Conservation (phyloP, 352 stramenopile species). For the Globisporangium ultimum region DNA sequence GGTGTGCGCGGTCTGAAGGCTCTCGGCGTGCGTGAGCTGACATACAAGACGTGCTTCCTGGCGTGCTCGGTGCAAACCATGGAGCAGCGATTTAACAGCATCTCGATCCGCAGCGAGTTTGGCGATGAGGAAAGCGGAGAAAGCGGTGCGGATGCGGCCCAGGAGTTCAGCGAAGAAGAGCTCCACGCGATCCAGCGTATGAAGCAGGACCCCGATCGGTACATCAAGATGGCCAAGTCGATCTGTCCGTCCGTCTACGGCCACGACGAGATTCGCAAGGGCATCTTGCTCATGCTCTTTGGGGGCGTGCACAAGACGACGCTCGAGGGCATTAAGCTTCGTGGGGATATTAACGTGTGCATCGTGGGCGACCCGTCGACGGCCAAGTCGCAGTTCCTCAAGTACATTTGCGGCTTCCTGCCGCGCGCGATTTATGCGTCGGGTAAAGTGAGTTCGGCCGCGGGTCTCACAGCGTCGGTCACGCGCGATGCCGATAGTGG, state of each 20-base stretch:
- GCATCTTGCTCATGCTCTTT: constrained; percentile 98
- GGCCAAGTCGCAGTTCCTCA: constrained; percentile 99
- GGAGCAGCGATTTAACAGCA: constrained; percentile 85
- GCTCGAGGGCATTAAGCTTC: constrained; percentile 95
- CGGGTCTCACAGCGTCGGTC: constrained; percentile 97
- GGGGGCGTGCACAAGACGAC: constrained; percentile 98
- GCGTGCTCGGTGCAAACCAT: constrained; percentile 93
- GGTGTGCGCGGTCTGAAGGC: constrained; percentile 94
- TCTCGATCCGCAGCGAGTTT: constrained; percentile 80
- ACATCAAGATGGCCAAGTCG: constrained; percentile 92
- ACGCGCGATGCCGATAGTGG: constrained; percentile 93
- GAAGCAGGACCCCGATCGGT: constrained; percentile 86
- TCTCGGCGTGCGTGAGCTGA: constrained; percentile 96
- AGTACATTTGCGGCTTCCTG: constrained; percentile 94
- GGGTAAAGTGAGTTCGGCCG: constrained; percentile 97
- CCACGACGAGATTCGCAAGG: constrained; percentile 92
- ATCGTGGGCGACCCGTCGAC: constrained; percentile 98
- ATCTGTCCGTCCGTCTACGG: constrained; percentile 97
- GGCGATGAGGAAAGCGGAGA: constrained; percentile 42
- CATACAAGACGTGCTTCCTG: constrained; percentile 98
- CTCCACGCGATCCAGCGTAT: constrained; percentile 91
- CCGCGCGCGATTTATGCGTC: constrained; percentile 98
- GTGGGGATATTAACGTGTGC: constrained; percentile 99
- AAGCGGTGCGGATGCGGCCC: constrained; percentile 21
- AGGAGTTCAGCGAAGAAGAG: constrained; percentile 92